phyloP scores from a whole-genome alignment of 805 yeast species.

The Candida quercuum region DNA sequence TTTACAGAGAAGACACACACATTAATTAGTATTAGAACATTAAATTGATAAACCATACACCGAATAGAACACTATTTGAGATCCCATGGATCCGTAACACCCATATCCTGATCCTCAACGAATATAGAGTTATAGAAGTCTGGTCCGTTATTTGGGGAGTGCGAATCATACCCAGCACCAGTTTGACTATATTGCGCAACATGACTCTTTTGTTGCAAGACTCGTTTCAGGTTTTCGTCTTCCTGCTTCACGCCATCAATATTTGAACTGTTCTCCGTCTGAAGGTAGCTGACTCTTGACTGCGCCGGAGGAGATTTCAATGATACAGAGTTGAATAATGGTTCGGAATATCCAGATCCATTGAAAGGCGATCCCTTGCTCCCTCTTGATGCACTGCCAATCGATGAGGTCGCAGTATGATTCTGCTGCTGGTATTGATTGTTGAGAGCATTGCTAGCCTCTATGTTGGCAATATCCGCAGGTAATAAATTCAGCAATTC shows the following conservation, averaged over 20 bases:
- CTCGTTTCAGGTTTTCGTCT: not conserved
- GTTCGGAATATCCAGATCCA: no score
- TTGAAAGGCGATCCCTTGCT: no score
- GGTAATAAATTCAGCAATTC: conserved; percentile 21
- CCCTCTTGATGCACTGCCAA: no score
- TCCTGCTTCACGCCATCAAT: no score
- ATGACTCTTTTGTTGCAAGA: not conserved
- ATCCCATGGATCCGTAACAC: conserved; percentile 4
- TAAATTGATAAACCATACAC: no score
- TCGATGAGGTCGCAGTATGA: no score
- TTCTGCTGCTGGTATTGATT: not conserved
- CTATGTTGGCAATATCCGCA: conserved; percentile 20
- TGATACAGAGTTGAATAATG: no score
- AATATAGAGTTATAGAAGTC: conserved; percentile 23
- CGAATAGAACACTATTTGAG: not conserved
- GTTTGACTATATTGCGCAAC: not conserved
- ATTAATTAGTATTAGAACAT: no score
- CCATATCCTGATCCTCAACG: conserved; percentile 30
- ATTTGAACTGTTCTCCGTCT: not conserved
- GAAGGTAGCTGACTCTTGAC: not conserved
- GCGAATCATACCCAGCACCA: not conserved
- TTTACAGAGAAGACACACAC: no score
- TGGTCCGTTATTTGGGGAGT: conserved; percentile 5
- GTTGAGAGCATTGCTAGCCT: conserved; percentile 1
- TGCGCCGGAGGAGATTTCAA: not conserved